Evolutionary conservation across 2,329 filamentous ascomycete genomes (phyloP).

Genomic region (Trichoderma koningiopsis): DNA sequence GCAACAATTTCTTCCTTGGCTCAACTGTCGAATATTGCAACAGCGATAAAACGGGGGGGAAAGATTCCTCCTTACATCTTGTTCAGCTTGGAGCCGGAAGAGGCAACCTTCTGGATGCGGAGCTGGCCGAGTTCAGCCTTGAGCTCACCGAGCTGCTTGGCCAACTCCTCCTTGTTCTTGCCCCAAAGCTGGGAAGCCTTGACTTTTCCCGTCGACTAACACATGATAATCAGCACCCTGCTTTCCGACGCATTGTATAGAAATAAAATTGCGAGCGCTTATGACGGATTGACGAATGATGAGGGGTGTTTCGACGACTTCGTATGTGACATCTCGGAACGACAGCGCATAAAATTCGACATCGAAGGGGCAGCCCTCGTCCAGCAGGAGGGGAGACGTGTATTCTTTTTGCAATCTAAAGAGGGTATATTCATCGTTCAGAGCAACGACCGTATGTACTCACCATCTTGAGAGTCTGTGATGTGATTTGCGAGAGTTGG

Average conservation of each 20-base stretch:
- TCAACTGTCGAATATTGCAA: not conserved
- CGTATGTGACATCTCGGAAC: conserved; percentile 18
- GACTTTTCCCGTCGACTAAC: conserved; percentile 65
- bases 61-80: conserved; percentile 74
- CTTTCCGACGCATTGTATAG: conserved; percentile 6
- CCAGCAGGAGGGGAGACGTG: conserved; percentile 26
- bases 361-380: conserved; percentile 8
- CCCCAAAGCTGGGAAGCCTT: conserved; percentile 96
- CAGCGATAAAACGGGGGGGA: not conserved
- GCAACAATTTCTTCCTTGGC: conserved; percentile 26
- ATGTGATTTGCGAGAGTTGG: conserved; percentile 45
- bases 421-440: conserved; percentile 24
- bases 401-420: not conserved
- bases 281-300: conserved; percentile 22
- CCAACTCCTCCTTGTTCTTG: conserved; percentile 99
- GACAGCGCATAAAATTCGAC: conserved; percentile 27
- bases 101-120: conserved; percentile 97
- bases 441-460: conserved; percentile 38
- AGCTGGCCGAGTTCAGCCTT: conserved; percentile 96
- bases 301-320: conserved; percentile 9
- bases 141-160: conserved; percentile 91
- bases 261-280: conserved; percentile 6
- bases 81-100: conserved; percentile 92
- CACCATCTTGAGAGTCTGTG: conserved; percentile 53
- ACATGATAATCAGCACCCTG: conserved; percentile 17